Conservation (phyloP, 257 asterid species). For the Euphrasia confusa region DNA sequence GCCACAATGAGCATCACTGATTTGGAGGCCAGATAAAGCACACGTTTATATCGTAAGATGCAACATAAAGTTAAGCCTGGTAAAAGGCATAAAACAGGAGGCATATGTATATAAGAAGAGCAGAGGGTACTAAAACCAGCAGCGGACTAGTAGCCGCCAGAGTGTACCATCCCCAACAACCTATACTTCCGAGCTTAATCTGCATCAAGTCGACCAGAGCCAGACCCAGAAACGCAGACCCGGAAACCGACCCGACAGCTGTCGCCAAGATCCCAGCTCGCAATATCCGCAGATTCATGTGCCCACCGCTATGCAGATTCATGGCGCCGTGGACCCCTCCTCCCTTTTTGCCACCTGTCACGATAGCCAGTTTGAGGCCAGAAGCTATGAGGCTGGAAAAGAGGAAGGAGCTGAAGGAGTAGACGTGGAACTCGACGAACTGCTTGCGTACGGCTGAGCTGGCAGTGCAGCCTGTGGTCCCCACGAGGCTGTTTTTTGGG, state of each 20-base stretch:
- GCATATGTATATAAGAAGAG: slow-evolving; percentile 24
- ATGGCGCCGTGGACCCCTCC: not conserved
- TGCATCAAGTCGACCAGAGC: slow-evolving; percentile 43
- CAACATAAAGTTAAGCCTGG: too few species aligned
- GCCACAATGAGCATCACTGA: slow-evolving; percentile 19
- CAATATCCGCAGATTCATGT: slow-evolving; percentile 27
- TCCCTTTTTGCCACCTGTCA: slow-evolving; percentile 1
- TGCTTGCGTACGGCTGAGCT: slow-evolving; percentile 27
- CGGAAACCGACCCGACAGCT: slow-evolving; percentile 32
- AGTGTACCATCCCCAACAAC: slow-evolving; percentile 36
- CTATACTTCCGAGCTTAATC: slow-evolving; percentile 36
- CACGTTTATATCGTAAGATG: too few species aligned
- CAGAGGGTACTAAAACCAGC: slow-evolving; percentile 34
- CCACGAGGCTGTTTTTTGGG: slow-evolving; percentile 32
- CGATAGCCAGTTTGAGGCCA: slow-evolving; percentile 35
- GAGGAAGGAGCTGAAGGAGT: slow-evolving; percentile 40
- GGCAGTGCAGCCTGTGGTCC: slow-evolving; percentile 28
- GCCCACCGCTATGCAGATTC: slow-evolving; percentile 20
- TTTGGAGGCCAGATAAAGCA: slow-evolving; percentile 25
- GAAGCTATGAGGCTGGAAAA: slow-evolving; percentile 44
- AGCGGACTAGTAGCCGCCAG: slow-evolving; percentile 28
- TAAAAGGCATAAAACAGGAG: slow-evolving; percentile 34
- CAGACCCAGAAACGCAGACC: slow-evolving; percentile 37
- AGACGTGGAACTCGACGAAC: slow-evolving; percentile 33
- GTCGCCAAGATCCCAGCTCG: slow-evolving; percentile 33